Evolutionary conservation across 306 rosid genomes (phyloP), one percentile per base, ranked within the genome.

Genomic region (Bauhinia variegata): DNA sequence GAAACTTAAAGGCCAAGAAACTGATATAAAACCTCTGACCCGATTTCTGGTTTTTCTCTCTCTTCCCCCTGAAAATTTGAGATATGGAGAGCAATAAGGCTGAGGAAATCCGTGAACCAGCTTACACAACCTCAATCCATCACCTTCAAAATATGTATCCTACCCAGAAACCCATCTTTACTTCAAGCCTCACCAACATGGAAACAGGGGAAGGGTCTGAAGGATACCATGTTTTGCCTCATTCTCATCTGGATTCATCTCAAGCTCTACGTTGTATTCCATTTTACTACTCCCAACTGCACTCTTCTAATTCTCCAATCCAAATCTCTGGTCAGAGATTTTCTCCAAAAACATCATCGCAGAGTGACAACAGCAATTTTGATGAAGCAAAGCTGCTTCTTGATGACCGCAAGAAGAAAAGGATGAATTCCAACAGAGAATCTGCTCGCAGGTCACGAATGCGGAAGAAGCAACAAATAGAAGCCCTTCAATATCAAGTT

Each of bases 381-480:
- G 95, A 82, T 11, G 87, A 87, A 60, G 89, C 82, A 1, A 90
- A 83, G 54, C 87, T 70, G 33, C 79, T 83, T 63, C 71, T 85
- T 49, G 88, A 89, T 42, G 91, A 87, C 51, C 54, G 89, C 66
- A 82, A 80, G 74, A 86, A 83, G 82, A 73, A 91, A 61, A 76
- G 96, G 66, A 87, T 89, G 96, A 81, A 83, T 58, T 89, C 95
- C 19, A 89, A 89, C 69, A 65, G 91, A 79, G 95, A 89, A 82
- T 87, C 95, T 0, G 95, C 96, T 48, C 79, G 89, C 58, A 72
- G 93, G 75, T 85, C 89, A 1, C 39, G 87, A 52, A 83, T 85
- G 96, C 67, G 96, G 76, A 89, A 87, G 76, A 75, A 70, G 71
- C 84, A 80, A 56, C 84, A 75, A 3, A 75, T 80, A 53, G 80